These are phyloP conservation scores for Sporobolomyces pararoseus DNA, from an alignment of 768 basidiomycete genomes.

Conservation along the genomic window DNA sequence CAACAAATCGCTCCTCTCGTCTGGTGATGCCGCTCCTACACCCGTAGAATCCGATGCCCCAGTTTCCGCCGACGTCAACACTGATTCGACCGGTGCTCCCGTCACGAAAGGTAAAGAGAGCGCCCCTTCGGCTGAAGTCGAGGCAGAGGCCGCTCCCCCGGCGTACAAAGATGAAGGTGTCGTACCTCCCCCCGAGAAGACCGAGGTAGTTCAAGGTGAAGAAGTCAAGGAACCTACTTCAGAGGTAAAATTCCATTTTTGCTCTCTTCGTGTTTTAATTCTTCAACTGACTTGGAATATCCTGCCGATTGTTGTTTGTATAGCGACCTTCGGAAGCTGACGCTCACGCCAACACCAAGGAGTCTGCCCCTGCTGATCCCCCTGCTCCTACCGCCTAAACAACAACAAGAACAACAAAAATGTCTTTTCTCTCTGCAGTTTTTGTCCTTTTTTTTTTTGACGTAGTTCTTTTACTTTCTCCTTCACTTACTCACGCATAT, in stretches of 20 bases:
- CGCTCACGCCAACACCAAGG: conserved; percentile 32
- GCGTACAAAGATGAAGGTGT: conserved; percentile 35
- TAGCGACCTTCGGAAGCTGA: conserved; percentile 29
- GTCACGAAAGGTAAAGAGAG: conserved; percentile 38
- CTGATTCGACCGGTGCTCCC: conserved; percentile 31
- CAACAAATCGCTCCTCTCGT: conserved; percentile 58
- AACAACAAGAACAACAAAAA: too few relatives aligned
- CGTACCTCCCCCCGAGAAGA: conserved; percentile 34
- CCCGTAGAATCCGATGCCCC: conserved; percentile 49
- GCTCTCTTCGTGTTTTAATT: background rate
- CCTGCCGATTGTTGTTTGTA: background rate
- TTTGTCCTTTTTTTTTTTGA: background rate
- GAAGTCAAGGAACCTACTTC: conserved; percentile 33
- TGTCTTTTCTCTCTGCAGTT: background rate
- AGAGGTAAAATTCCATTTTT: too few relatives aligned
- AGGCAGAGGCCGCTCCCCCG: conserved; percentile 21
- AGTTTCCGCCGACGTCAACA: conserved; percentile 31
- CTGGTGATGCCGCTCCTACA: conserved; percentile 43
- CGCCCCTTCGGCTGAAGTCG: conserved; percentile 13
- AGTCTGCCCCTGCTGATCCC: conserved; percentile 17
- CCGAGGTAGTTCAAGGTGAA: conserved; percentile 30
- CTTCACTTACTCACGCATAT: background rate
- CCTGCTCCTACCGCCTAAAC: conserved; percentile 11
- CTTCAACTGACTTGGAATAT: background rate
- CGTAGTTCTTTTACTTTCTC: background rate